Percentiles rank a stretch among this genome's conserved stretches.
These are phyloP conservation scores for Penicillium lagena DNA, from an alignment of 495 filamentous ascomycete species.

Conservation along the genomic window DNA sequence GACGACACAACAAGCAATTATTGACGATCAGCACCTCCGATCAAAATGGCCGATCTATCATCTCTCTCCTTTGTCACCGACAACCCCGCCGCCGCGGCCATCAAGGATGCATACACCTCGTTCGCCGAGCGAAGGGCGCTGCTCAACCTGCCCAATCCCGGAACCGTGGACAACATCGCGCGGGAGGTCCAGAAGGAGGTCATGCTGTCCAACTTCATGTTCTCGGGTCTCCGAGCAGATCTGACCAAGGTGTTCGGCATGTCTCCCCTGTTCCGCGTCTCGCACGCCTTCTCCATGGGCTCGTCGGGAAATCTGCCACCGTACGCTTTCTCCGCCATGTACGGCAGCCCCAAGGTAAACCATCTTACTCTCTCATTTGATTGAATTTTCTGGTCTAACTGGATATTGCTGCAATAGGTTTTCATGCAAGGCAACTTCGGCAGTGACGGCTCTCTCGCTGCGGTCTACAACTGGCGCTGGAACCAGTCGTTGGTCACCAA, in stretches of 20 bases:
- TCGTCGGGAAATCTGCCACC: conserved; percentile 73
- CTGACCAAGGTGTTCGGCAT: conserved; percentile 92
- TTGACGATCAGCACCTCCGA: conserved; percentile 6
- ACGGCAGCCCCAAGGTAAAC: conserved; percentile 79
- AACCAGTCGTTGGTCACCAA: conserved; percentile 69
- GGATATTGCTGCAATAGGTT: conserved; percentile 47
- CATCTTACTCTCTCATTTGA: background rate
- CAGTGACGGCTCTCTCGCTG: conserved; percentile 75
- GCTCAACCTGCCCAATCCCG: conserved; percentile 86
- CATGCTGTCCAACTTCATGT: conserved; percentile 89
- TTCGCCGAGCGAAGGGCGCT: conserved; percentile 82
- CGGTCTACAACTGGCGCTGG: conserved; percentile 89
- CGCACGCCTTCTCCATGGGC: conserved; percentile 93
- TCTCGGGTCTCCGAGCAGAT: conserved; percentile 90
- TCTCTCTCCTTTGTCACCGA: conserved; percentile 61
- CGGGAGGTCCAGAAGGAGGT: conserved; percentile 94
- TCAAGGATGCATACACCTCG: conserved; percentile 71
- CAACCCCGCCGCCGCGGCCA: conserved; percentile 61
- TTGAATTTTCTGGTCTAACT: background rate
- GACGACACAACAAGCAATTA: conserved; percentile 18
- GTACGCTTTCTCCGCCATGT: conserved; percentile 90
- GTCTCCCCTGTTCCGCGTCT: conserved; percentile 90
- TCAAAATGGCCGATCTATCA: conserved; percentile 43
- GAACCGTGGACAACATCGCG: conserved; percentile 83
- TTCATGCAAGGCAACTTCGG: conserved; percentile 95